A percentile compares a stretch with the other conserved stretches of the same genome.
Evolutionary conservation across 768 basidiomycete genomes (phyloP).

Genomic region (Hericium coralloides): DNA sequence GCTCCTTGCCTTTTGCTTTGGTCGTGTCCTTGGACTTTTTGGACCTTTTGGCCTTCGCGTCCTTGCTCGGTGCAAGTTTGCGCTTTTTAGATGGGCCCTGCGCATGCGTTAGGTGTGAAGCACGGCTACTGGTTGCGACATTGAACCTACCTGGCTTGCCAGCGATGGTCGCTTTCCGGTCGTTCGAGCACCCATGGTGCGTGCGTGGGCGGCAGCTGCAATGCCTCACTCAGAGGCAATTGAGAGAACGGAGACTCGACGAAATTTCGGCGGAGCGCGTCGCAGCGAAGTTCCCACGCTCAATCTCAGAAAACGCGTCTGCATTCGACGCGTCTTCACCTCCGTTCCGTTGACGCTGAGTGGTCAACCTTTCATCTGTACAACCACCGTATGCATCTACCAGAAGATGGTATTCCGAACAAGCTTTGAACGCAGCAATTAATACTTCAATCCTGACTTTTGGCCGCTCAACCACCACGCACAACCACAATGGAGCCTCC

Average conservation of each 20-base stretch:
- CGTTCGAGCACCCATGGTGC: constrained; percentile 21
- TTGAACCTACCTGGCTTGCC: constrained; percentile 19
- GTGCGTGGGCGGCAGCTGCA: not conserved
- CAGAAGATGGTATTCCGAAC: not conserved
- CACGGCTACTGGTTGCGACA: not conserved
- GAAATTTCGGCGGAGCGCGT: no score
- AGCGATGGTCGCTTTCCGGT: constrained; percentile 27
- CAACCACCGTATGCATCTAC: not conserved
- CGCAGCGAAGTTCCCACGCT: not conserved
- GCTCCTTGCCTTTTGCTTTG: constrained; percentile 46
- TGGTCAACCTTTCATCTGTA: no score
- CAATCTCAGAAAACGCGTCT: not conserved
- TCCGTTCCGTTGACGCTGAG: no score
- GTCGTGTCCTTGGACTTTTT: constrained; percentile 17
- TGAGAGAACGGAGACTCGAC: no score
- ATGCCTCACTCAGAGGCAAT: not conserved
- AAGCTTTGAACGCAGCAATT: not conserved
- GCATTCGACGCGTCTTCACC: not conserved
- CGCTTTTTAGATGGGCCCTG: constrained; percentile 50
- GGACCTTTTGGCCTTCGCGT: not conserved
- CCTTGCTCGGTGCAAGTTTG: constrained; percentile 34
- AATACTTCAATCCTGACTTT: not conserved
- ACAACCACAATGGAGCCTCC: constrained; percentile 3
- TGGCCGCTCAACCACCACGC: no score
- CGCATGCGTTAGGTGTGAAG: not conserved